Conservation (phyloP, 805 yeast genomes). For the Starmera caribaea region DNA sequence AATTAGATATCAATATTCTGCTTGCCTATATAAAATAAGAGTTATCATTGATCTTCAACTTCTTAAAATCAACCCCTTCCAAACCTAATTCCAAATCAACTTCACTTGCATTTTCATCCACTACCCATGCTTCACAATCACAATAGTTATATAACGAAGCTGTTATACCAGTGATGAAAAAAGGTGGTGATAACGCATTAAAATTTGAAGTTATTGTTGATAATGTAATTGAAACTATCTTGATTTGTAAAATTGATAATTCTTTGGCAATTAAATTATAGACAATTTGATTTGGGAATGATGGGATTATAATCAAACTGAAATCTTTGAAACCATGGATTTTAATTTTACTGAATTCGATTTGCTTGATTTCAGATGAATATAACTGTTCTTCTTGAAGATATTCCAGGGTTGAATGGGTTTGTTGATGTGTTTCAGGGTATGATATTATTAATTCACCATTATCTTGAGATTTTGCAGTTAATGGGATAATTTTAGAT, state of each 20-base stretch:
- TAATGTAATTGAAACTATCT: constrained; percentile 20
- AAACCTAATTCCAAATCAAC: constrained; percentile 32
- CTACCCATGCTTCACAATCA: no score
- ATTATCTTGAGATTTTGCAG: constrained; percentile 4
- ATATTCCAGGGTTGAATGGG: constrained; percentile 18
- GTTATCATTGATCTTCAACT: constrained; percentile 26
- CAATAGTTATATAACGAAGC: constrained; percentile 26
- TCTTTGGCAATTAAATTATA: constrained; percentile 20
- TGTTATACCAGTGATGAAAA: constrained; percentile 46
- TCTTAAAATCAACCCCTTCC: constrained; percentile 36
- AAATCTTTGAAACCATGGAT: constrained; percentile 12
- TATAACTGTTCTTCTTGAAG: constrained; percentile 43
- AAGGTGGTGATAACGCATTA: constrained; percentile 42
- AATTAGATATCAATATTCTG: no score
- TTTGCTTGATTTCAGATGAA: constrained; percentile 20
- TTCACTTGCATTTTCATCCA: no score
- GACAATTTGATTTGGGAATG: constrained; percentile 25
- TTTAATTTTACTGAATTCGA: constrained; percentile 4
- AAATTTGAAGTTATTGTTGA: constrained; percentile 22
- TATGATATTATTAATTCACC: constrained; percentile 1
- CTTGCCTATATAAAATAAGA: no score
- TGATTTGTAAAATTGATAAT: constrained; percentile 7
- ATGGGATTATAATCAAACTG: constrained; percentile 4
- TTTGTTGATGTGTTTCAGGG: background rate
- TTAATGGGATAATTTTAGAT: background rate